phyloP scores from a whole-genome alignment of 495 filamentous ascomycete species.

The Aspergillus hancockii region DNA sequence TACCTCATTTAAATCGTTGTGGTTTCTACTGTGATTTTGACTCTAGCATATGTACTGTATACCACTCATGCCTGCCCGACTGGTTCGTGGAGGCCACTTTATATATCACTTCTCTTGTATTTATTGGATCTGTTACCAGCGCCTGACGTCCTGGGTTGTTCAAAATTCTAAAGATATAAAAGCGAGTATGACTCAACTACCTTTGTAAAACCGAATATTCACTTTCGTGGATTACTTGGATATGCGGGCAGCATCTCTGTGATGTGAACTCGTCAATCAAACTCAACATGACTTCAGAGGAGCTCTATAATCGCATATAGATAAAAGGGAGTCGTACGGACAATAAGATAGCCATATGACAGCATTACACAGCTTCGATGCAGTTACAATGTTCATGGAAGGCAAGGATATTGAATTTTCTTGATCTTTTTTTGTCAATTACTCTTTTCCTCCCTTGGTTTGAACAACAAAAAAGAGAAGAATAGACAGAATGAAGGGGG shows the following conservation, averaged over 20 bases:
- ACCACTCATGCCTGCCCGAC: neutral
- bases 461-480: slow-evolving; percentile 4
- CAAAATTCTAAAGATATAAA: neutral
- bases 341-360: no score
- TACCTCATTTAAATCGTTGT: neutral
- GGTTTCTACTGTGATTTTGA: neutral
- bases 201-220: neutral
- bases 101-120: neutral
- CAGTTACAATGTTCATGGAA: no score
- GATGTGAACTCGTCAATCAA: no score
- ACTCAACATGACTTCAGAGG: no score
- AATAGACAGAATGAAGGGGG: neutral
- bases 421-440: neutral
- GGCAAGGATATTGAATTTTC: neutral
- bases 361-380: no score
- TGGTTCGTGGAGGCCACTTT: neutral
- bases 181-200: neutral
- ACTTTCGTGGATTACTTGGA: neutral
- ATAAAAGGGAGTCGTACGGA: no score
- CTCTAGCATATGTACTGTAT: neutral
- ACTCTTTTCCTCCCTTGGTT: neutral
- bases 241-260: no score
- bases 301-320: no score
- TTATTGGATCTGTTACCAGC: neutral
- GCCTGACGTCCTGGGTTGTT: neutral